Conservation (phyloP, 2,329 filamentous ascomycete genomes). For the Triangularia verruculosa region DNA sequence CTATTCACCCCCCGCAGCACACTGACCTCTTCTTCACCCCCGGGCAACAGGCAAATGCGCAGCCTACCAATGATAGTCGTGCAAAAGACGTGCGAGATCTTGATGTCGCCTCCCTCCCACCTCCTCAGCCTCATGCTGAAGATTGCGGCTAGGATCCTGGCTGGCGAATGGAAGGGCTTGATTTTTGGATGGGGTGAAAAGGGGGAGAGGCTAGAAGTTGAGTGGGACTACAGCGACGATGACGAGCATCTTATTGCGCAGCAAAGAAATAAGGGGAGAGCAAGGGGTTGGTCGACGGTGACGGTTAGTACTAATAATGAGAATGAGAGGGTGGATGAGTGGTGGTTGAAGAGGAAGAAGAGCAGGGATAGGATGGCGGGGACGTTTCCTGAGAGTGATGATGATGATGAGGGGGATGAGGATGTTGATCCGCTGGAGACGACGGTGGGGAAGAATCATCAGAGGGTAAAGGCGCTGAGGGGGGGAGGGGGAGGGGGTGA, state of each 20-base stretch:
- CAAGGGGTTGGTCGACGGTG: conserved; percentile 3
- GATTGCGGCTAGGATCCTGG: conserved; percentile 73
- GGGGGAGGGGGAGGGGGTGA: not conserved
- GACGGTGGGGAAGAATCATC: conserved; percentile 15
- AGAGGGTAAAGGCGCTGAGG: not conserved
- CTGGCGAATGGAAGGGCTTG: conserved; percentile 60
- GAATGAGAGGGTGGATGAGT: conserved; percentile 5
- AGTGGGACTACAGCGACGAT: conserved; percentile 62
- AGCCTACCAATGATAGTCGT: conserved; percentile 64
- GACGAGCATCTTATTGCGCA: conserved; percentile 40
- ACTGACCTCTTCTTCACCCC: conserved; percentile 11
- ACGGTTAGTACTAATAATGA: not conserved
- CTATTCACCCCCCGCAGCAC: conserved; percentile 52
- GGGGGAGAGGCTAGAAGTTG: conserved; percentile 54
- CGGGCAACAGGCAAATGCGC: conserved; percentile 42
- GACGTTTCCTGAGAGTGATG: conserved; percentile 26
- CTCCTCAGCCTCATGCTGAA: conserved; percentile 76
- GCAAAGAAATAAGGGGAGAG: conserved; percentile 20
- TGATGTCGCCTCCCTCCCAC: conserved; percentile 77
- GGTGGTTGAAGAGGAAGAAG: conserved; percentile 12
- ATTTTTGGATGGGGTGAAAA: conserved; percentile 53
- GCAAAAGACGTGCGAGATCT: conserved; percentile 71
- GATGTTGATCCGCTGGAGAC: conserved; percentile 16
- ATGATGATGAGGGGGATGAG: conserved; percentile 9
- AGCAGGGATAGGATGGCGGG: conserved; percentile 28